Conservation (phyloP, 2,329 filamentous ascomycete species). For the Penicillium sp. region DNA sequence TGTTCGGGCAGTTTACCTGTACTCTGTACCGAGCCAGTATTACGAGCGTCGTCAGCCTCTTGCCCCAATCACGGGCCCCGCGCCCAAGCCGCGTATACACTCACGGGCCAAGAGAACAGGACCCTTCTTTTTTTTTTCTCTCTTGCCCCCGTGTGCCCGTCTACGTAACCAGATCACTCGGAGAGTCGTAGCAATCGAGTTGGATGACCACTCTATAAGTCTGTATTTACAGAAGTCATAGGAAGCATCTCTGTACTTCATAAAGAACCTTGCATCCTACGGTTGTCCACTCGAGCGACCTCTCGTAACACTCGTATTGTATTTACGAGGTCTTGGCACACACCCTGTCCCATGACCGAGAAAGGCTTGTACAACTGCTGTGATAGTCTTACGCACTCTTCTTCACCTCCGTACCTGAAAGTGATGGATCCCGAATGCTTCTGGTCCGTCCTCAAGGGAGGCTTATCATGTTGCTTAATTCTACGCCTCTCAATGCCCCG, state of each 20-base stretch:
- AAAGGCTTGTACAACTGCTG: constrained; percentile 2
- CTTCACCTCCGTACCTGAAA: not conserved
- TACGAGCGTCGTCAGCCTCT: constrained; percentile 43
- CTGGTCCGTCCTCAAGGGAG: not conserved
- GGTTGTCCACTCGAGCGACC: not conserved
- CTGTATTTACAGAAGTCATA: not conserved
- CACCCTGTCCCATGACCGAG: not conserved
- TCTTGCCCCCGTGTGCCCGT: not conserved
- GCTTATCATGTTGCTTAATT: constrained; percentile 1
- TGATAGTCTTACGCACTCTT: not conserved
- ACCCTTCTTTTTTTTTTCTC: constrained; percentile 27
- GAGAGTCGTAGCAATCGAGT: not conserved
- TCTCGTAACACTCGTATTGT: not conserved
- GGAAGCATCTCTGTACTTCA: not conserved
- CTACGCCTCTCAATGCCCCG: not conserved
- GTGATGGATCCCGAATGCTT: not conserved
- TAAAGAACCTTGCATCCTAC: not conserved
- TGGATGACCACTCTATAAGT: not conserved
- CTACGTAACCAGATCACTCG: not conserved
- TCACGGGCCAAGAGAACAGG: constrained; percentile 35
- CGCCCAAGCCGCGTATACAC: constrained; percentile 42
- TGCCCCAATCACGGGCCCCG: constrained; percentile 39
- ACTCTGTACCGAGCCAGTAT: constrained; percentile 7
- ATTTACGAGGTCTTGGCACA: not conserved
- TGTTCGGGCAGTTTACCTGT: no score